Conservation (phyloP, 306 rosid genomes). For the Fagus crenata region DNA sequence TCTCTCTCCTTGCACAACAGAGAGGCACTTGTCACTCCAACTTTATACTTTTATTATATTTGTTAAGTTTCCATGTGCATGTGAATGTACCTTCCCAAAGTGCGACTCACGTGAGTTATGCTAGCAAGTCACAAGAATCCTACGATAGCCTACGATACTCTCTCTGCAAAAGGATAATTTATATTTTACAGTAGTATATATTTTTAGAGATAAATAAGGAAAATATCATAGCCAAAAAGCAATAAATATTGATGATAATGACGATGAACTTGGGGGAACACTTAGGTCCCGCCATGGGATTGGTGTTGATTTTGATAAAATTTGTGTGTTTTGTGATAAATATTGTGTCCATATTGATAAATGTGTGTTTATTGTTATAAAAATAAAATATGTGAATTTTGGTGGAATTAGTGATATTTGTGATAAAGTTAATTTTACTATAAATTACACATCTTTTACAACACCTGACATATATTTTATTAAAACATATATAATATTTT, state of each 20-base stretch:
- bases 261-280: background rate
- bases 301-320: too few species aligned
- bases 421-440: too few species aligned
- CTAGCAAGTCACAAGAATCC: conserved; percentile 67
- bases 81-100: conserved; percentile 98
- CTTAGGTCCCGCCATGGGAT: too few species aligned
- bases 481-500: too few species aligned
- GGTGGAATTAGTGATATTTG: too few species aligned
- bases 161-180: conserved; percentile 17
- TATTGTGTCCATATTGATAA: too few species aligned
- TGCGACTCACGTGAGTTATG: conserved; percentile 87
- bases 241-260: background rate
- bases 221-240: background rate
- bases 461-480: too few species aligned
- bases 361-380: too few species aligned
- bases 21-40: conserved; percentile 54
- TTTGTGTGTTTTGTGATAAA: too few species aligned
- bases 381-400: too few species aligned
- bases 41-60: conserved; percentile 59
- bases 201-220: background rate
- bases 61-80: conserved; percentile 66
- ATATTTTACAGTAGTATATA: background rate
- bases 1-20: conserved; percentile 14
- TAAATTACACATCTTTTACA: too few species aligned
- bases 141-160: conserved; percentile 6